These are phyloP conservation scores for Sporothrix globosa DNA, from an alignment of 2,329 filamentous ascomycete species.

Conservation along the genomic window DNA sequence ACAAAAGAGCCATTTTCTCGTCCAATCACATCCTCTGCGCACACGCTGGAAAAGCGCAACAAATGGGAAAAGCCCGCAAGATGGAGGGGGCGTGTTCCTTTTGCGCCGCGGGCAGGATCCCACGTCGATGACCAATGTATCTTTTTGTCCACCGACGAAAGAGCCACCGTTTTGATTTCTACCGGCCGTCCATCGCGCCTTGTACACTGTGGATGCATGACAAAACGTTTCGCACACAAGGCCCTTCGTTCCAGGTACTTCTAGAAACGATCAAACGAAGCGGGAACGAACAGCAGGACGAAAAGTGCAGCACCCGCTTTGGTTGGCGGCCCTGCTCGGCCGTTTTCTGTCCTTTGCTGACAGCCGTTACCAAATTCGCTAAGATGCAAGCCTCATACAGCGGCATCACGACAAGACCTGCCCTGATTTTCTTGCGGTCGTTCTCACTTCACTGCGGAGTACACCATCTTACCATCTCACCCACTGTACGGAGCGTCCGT, in stretches of 20 bases:
- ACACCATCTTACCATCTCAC: background rate
- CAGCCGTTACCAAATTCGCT: background rate
- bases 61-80: conserved; percentile 12
- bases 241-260: background rate
- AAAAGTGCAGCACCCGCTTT: too few relatives aligned
- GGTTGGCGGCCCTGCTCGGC: background rate
- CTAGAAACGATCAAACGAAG: background rate
- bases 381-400: background rate
- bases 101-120: background rate
- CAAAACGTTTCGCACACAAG: background rate
- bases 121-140: conserved; percentile 12
- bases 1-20: background rate
- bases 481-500: background rate
- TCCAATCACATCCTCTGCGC: conserved; percentile 9
- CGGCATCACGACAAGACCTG: background rate
- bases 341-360: conserved; percentile 18
- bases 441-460: too few relatives aligned
- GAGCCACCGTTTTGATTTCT: background rate
- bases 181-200: background rate
- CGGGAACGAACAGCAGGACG: background rate
- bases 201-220: background rate
- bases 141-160: background rate
- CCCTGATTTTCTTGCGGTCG: background rate
- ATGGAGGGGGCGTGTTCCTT: conserved; percentile 28
- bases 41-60: background rate